Conservation (phyloP, 163 green algal species). For the Smithsoniella earleae region DNA sequence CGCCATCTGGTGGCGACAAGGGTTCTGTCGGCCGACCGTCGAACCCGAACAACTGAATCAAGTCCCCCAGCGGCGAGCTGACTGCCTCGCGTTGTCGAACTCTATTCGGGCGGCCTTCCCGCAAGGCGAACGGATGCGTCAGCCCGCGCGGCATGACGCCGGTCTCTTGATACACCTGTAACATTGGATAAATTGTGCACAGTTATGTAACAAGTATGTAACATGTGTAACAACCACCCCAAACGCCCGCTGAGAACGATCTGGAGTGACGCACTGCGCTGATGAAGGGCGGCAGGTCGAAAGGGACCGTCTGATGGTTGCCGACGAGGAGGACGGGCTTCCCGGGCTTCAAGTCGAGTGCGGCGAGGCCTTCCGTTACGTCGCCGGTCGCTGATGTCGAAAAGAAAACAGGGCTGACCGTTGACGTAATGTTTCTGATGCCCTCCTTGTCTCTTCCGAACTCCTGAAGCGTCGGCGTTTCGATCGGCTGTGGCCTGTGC, state of each 20-base stretch:
- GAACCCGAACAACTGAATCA: no score
- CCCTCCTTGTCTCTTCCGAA: not conserved
- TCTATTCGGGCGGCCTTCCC: no score
- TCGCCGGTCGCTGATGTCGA: not conserved
- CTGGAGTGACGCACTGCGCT: not conserved
- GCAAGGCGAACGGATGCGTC: not conserved
- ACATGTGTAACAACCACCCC: no score
- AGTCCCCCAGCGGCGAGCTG: no score
- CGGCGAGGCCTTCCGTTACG: not conserved
- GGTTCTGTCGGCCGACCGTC: no score
- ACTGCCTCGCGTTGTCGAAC: no score
- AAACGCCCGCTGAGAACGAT: no score
- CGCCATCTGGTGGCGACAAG: not conserved
- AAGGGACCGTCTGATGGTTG: slow-evolving; percentile 1
- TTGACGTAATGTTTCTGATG: not conserved
- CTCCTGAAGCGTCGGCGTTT: not conserved
- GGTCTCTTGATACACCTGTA: slow-evolving; percentile 2
- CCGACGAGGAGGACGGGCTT: slow-evolving; percentile 6
- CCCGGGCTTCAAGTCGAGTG: not conserved
- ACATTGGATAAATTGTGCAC: no score
- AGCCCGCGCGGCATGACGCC: slow-evolving; percentile 5
- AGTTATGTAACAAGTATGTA: no score
- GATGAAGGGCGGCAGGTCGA: not conserved
- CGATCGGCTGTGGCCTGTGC: not conserved
- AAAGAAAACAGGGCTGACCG: not conserved